These are phyloP conservation scores for Termitomyces eurrhizus DNA, from an alignment of 768 basidiomycete species.

Conservation along the genomic window DNA sequence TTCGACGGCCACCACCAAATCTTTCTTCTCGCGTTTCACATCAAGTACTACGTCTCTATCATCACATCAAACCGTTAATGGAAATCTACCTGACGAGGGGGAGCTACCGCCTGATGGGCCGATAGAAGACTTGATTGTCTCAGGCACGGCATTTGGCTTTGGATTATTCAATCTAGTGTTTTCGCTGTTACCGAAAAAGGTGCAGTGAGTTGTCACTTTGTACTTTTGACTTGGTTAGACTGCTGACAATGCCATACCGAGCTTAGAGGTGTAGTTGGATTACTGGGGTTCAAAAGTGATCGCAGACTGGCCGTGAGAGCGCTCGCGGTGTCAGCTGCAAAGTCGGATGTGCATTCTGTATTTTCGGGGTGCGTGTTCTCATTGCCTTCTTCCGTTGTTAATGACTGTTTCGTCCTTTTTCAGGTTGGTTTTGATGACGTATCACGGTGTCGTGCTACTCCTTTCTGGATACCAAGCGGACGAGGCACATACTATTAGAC, in stretches of 20 bases:
- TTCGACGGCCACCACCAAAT: slow-evolving; percentile 10
- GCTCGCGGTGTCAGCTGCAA: slow-evolving; percentile 61
- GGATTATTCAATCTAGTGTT: slow-evolving; percentile 81
- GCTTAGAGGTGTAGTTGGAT: slow-evolving; percentile 61
- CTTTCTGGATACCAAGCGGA: slow-evolving; percentile 76
- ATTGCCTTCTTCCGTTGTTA: neutral
- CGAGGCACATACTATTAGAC: slow-evolving; percentile 55
- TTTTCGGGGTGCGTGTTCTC: slow-evolving; percentile 60
- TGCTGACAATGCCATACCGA: neutral
- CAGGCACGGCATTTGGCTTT: slow-evolving; percentile 74
- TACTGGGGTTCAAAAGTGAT: slow-evolving; percentile 75
- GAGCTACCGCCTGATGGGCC: slow-evolving; percentile 42
- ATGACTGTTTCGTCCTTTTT: neutral
- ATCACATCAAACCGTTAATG: slow-evolving; percentile 11
- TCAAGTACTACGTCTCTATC: slow-evolving; percentile 19
- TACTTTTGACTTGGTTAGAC: neutral
- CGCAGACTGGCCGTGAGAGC: slow-evolving; percentile 64
- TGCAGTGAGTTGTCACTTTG: slow-evolving; percentile 45
- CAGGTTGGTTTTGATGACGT: slow-evolving; percentile 79
- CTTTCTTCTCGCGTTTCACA: slow-evolving; percentile 38
- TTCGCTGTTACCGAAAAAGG: slow-evolving; percentile 66
- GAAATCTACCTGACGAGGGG: neutral
- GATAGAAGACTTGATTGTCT: slow-evolving; percentile 68
- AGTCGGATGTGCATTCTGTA: slow-evolving; percentile 68
- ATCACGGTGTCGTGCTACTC: slow-evolving; percentile 67